phyloP scores from a whole-genome alignment of 2,329 filamentous ascomycete species.

The Cladosporium austrohemisphaericum region DNA sequence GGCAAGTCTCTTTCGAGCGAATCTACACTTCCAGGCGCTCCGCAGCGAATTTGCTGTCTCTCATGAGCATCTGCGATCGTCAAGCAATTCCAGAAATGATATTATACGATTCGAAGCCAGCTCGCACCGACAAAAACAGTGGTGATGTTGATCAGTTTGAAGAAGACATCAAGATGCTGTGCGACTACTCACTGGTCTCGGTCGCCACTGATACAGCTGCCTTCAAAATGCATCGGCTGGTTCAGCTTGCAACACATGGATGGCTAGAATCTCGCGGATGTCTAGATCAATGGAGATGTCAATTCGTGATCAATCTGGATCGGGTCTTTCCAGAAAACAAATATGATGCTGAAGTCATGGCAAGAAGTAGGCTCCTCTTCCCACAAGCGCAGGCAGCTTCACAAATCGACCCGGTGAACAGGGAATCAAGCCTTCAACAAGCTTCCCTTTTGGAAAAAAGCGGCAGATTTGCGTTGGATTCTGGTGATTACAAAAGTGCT shows the following conservation, averaged over 20 bases:
- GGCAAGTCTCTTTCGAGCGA: slow-evolving; percentile 27
- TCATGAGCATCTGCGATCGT: slow-evolving; percentile 48
- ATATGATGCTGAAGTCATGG: slow-evolving; percentile 29
- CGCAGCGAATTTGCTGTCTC: slow-evolving; percentile 42
- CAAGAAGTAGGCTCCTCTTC: slow-evolving; percentile 23
- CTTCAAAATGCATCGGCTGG: slow-evolving; percentile 44
- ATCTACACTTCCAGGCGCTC: slow-evolving; percentile 13
- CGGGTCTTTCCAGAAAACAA: background rate
- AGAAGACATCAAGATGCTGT: slow-evolving; percentile 35
- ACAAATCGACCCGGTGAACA: background rate
- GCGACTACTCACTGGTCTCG: slow-evolving; percentile 38
- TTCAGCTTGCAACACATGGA: slow-evolving; percentile 37
- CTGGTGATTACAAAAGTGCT: background rate
- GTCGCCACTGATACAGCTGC: slow-evolving; percentile 18
- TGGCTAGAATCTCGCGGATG: slow-evolving; percentile 32
- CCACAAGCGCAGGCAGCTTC: slow-evolving; percentile 23
- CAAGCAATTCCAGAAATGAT: slow-evolving; percentile 16
- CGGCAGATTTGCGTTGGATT: slow-evolving; percentile 12
- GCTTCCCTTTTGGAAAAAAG: background rate
- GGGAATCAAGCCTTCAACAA: background rate
- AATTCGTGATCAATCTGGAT: slow-evolving; percentile 15
- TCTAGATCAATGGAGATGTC: slow-evolving; percentile 26
- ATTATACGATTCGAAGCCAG: background rate
- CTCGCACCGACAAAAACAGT: background rate
- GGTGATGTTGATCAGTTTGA: slow-evolving; percentile 24